Base-by-base conservation (phyloP, 2,329 filamentous ascomycete genomes). In the Colletotrichum horii region DNA sequence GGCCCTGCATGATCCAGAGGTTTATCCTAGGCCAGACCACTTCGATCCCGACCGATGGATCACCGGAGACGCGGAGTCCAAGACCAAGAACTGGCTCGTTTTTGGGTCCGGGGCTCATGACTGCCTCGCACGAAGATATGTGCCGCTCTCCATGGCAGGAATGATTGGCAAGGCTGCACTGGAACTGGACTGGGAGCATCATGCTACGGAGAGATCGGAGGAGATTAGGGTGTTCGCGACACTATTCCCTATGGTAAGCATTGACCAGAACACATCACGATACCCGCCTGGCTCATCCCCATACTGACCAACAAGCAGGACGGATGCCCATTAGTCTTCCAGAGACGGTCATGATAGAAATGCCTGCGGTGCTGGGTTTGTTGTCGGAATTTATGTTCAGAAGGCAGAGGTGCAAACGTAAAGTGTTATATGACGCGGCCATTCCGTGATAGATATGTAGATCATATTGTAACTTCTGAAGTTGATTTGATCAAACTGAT, bases 31-130 rank as follows among this genome's bases (percentile, higher is more conserved):
- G 26, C 88, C 88, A 0, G 84, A 89, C 12, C 78, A 80, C 0
- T 90, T 89, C 36, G 83, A 90, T 52, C 88, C 88, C 0, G 88
- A 90, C 4, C 84, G 89, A 26, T 90, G 88, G 88, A 88, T 90
- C 34, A 83, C 87, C 0, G 88, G 89, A 0, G 86, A 89, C 70
- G 88, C 89, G 3, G 87, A 86, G 76, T 81, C 83, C 11, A 87
- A 89, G 79, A 88, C 84, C 0, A 89, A 88, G 78, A 90, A 90
- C 68, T 90, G 88, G 88, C 83, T 90, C 2, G 88, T 90, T 0
- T 90, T 90, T 77, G 89, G 89, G 3, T 83, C 88, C 0, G 89
- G 89, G 0, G 78, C 88, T 0, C 89, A 90, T 76, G 86, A 89
- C 28, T 90, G 88, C 74, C 82, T 90, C 2, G 88, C 88, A 1